phyloP scores from a whole-genome alignment of 2,329 filamentous ascomycete species.

The Scedosporium apiospermum region DNA sequence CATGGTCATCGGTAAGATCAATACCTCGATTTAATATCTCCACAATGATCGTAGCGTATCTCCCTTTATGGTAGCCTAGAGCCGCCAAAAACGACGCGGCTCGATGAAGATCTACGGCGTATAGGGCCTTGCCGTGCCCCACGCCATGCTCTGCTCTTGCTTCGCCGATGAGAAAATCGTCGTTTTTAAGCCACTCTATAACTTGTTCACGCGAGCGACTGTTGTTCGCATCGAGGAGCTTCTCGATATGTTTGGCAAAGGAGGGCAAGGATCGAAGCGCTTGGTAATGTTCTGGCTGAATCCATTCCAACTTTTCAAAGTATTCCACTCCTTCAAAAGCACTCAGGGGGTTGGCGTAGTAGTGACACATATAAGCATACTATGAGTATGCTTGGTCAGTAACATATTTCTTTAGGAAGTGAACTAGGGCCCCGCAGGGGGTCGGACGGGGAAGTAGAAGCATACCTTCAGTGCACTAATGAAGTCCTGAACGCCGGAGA shows the following conservation, averaged over 20 bases:
- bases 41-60: conserved; percentile 34
- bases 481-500: conserved; percentile 66
- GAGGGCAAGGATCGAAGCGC: conserved; percentile 60
- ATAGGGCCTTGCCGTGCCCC: no score
- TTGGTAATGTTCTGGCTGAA: conserved; percentile 55
- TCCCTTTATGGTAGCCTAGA: conserved; percentile 4
- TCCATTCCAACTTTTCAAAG: conserved; percentile 11
- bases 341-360: conserved; percentile 68
- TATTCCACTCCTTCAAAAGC: conserved; percentile 39
- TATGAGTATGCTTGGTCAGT: conserved; percentile 20
- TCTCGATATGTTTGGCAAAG: conserved; percentile 49
- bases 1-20: conserved; percentile 36
- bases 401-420: neutral
- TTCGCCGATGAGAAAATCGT: neutral
- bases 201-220: neutral
- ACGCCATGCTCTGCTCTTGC: no score
- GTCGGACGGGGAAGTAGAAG: neutral
- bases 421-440: neutral
- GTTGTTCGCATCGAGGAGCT: conserved; percentile 29
- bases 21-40: conserved; percentile 50
- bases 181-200: conserved; percentile 13
- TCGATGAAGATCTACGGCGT: neutral
- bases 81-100: conserved; percentile 6
- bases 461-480: conserved; percentile 58
- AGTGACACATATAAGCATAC: conserved; percentile 82